Evolutionary conservation across 495 filamentous ascomycete species (phyloP).

Genomic region (Schizothecium vesticola): DNA sequence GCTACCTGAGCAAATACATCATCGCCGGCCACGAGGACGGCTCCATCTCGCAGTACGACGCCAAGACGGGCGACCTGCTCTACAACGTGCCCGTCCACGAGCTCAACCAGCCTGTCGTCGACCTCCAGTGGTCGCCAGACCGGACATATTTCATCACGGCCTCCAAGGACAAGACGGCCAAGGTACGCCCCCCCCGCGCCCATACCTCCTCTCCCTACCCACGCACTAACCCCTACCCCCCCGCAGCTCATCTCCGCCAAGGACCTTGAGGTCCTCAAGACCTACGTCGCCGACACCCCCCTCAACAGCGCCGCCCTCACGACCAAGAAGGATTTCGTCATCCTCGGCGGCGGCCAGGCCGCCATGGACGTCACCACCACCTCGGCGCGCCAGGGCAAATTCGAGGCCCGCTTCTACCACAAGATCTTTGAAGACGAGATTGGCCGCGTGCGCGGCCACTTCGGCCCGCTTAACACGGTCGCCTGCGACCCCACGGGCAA

Average conservation of each 20-base stretch:
- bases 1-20: slow-evolving; percentile 86
- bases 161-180: slow-evolving; percentile 95
- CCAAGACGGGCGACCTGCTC: slow-evolving; percentile 80
- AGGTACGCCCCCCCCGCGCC: slow-evolving; percentile 46
- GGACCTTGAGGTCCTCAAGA: slow-evolving; percentile 87
- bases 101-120: slow-evolving; percentile 74
- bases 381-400: slow-evolving; percentile 88
- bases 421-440: slow-evolving; percentile 99
- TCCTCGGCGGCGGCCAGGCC: slow-evolving; percentile 94
- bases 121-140: slow-evolving; percentile 91
- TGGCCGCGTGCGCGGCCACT: slow-evolving; percentile 91
- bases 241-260: slow-evolving; percentile 67
- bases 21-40: slow-evolving; percentile 97
- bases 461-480: slow-evolving; percentile 79
- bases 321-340: slow-evolving; percentile 91
- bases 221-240: slow-evolving; percentile 3
- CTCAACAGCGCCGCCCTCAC: slow-evolving; percentile 93
- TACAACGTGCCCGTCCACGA: slow-evolving; percentile 79
- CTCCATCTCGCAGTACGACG: slow-evolving; percentile 88
- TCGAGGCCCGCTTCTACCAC: slow-evolving; percentile 98
- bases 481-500: slow-evolving; percentile 85
- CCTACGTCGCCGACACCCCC: slow-evolving; percentile 87
- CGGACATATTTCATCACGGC: slow-evolving; percentile 96
- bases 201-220: not conserved
- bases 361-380: slow-evolving; percentile 99